Evolutionary conservation across 805 yeast species (phyloP), one percentile per base, ranked within the genome.

Genomic region (Kodamaea sagamina): DNA sequence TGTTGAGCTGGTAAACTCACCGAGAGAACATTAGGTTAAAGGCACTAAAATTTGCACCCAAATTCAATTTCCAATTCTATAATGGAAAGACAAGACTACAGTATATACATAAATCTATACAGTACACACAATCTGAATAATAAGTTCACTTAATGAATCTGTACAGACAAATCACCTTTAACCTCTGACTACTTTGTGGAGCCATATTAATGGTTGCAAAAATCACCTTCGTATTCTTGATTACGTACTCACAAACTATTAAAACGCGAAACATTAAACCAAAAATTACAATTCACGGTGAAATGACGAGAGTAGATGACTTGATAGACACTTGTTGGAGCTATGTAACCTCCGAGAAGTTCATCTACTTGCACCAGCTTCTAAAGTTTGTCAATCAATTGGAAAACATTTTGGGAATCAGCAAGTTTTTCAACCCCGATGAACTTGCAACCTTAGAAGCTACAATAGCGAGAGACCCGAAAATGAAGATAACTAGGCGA

Each of bases 351-450:
- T 22, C 32, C 2, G 13, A 37, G 10, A 17, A 28, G n/a, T 18
- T 19, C 41, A 59, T 65, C 13, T 55, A 56, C 36, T 52, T 59
- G 15, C 41, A 54, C 2, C 61, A 61, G 37, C 47, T 62, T 3
- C 36, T 44, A 9, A 48, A 44, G 3, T 48, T 65, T 11, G 39
- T 65, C 4, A 28, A 41, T 26, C 58, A 58, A 45, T 43, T 65
- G 26, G 61, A 64, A 37, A 32, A 39, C 4, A 40, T 41, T 4
- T 40, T 63, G 22, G 41, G 47, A 7, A 40, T 54, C 3, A 44
- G 42, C 19, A 31, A 47, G 15, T 32, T 64, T 31, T 53, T 64
- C 32, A 51, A 45, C 4, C 28, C 26, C 6, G 37, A 43, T 13
- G 55, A 52, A 31, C 21, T 46, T 8, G 32, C 40, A n/a, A 27